These are phyloP conservation scores for Irpex sp. DNA, from an alignment of 1,284 basidiomycete species.

Conservation along the genomic window DNA sequence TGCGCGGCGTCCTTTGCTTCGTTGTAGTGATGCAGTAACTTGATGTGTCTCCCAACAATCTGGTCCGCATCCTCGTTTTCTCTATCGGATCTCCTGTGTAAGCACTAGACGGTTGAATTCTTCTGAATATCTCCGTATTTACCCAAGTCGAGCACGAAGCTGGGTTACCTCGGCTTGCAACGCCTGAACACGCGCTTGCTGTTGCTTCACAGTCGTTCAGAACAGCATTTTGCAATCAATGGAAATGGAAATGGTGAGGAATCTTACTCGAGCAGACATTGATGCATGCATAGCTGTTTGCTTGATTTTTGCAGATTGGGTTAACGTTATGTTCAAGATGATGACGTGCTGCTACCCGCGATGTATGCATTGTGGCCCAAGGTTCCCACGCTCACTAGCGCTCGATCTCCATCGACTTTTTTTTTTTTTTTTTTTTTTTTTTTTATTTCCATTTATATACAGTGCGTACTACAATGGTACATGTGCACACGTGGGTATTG, in stretches of 20 bases:
- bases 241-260: not conserved
- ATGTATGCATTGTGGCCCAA: not conserved
- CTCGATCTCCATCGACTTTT: no score
- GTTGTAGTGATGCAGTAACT: slow-evolving; percentile 71
- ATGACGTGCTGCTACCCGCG: no score
- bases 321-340: not conserved
- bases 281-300: slow-evolving; percentile 19
- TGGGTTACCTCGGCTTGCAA: slow-evolving; percentile 51
- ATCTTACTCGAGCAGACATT: slow-evolving; percentile 19
- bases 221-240: not conserved
- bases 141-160: slow-evolving; percentile 56
- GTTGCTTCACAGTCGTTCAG: slow-evolving; percentile 6
- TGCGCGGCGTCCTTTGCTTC: slow-evolving; percentile 80
- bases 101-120: no score
- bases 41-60: slow-evolving; percentile 68
- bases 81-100: slow-evolving; percentile 28
- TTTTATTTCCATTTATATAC: no score
- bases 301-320: not conserved
- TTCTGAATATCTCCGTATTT: not conserved
- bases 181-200: slow-evolving; percentile 38
- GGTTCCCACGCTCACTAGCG: no score
- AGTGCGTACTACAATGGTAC: no score
- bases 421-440: no score
- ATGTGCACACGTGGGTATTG: no score
- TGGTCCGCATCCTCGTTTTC: slow-evolving; percentile 53